Evolutionary conservation across 495 filamentous ascomycete genomes (phyloP), one percentile per base, ranked within the genome.

Genomic region (Jackrogersella minutella): DNA sequence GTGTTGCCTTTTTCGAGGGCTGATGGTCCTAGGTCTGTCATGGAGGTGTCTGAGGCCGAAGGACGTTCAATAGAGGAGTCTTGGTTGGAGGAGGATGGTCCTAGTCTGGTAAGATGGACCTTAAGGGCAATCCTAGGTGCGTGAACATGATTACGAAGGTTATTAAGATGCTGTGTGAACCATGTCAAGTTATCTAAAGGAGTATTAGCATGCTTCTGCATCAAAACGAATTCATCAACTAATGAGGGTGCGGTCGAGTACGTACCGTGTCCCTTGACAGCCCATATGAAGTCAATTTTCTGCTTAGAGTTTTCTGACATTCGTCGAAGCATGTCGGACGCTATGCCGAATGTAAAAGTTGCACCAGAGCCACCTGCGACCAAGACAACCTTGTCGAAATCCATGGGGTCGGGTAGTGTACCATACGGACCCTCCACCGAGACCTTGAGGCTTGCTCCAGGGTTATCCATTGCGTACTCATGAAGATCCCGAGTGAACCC

Each of bases 391-490:
- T 82, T 83, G 58, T 88, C 85, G 62, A 81, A 84, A 9, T 80
- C 73, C 72, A 80, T 76, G 14, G 86, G 87, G 59, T 85, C 80
- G 0, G 85, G 84, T 39, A 85, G 73, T 16, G 84, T 80, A 16
- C 86, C 86, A 57, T 89, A 88, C 0, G 81, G 82, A 5, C 86
- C 85, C 64, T 88, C 84, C 5, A 86, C 72, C 1, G 83, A 87
- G 0, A 81, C 84, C 22, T 73, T 77, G 5, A 88, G 74, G 14
- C 62, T 37, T 39, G 59, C 78, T 0, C 81, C 83, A 5, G 85
- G 81, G 36, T 82, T 68, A n/a, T 80, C 70, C 13, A 75, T 62
- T 0, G 86, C 85, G 53, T 81, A 76, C 8, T 79, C 73, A 64
- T 83, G 79, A 6, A 89, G 74, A 44, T 84, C 85, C 0, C 77